phyloP scores from a whole-genome alignment of 495 filamentous ascomycete species.

The Trichoderma orchidacearum region DNA sequence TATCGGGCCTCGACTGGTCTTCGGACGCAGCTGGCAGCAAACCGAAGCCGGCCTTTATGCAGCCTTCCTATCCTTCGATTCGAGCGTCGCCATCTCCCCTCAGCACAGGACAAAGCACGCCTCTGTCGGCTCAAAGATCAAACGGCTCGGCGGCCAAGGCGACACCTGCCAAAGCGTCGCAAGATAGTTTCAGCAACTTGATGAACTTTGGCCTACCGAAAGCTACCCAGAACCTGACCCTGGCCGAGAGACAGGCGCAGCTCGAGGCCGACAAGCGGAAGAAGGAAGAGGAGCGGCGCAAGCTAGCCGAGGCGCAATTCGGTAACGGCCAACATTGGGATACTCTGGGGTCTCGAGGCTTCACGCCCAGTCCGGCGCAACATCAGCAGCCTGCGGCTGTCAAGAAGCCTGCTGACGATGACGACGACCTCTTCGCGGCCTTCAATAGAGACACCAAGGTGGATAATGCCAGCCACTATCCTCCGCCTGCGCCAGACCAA shows the following conservation, averaged over 20 bases:
- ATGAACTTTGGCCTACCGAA: conserved; percentile 64
- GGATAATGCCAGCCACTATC: conserved; percentile 45
- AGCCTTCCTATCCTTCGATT: conserved; percentile 37
- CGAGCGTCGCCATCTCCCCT: conserved; percentile 46
- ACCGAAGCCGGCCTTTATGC: conserved; percentile 34
- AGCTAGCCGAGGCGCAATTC: conserved; percentile 58
- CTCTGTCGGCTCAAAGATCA: conserved; percentile 42
- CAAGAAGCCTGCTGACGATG: conserved; percentile 22
- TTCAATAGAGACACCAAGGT: conserved; percentile 45
- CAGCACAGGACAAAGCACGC: conserved; percentile 54
- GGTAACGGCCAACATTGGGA: conserved; percentile 65
- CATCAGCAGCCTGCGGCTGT: conserved; percentile 7
- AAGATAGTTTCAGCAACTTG: conserved; percentile 83
- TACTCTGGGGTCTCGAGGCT: conserved; percentile 29
- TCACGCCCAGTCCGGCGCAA: conserved; percentile 22
- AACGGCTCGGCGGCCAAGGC: conserved; percentile 34
- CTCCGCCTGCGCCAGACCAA: conserved; percentile 28
- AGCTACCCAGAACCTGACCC: conserved; percentile 52
- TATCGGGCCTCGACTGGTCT: conserved; percentile 39
- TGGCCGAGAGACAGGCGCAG: conserved; percentile 74
- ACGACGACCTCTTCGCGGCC: conserved; percentile 49
- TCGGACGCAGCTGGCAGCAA: conserved; percentile 18
- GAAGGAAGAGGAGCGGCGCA: conserved; percentile 59
- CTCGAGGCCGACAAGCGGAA: conserved; percentile 63
- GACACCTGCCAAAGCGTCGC: conserved; percentile 45